phyloP scores from a whole-genome alignment of 805 yeast species.

The Suhomyces sp. region DNA sequence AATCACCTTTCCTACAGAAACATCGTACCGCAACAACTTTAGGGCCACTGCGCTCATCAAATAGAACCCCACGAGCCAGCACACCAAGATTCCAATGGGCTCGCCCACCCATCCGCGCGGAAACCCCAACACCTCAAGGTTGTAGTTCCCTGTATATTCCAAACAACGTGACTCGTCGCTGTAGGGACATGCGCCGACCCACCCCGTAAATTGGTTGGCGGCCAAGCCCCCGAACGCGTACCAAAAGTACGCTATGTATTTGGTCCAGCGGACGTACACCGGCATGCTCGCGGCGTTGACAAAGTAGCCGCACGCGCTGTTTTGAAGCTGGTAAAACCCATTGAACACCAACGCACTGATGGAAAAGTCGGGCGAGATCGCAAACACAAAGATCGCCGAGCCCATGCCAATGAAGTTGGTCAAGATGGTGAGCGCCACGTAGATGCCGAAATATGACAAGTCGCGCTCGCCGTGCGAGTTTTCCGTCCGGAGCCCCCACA shows the following conservation, averaged over 20 bases:
- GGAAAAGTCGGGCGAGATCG: constrained; percentile 18
- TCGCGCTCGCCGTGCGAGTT: constrained; percentile 13
- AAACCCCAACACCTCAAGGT: constrained; percentile 57
- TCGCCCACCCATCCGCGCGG: constrained; percentile 60
- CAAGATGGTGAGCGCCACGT: constrained; percentile 17
- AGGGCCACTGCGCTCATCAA: constrained; percentile 47
- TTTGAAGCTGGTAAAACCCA: constrained; percentile 24
- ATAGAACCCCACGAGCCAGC: constrained; percentile 58
- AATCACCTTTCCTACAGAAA: constrained; percentile 45
- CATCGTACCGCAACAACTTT: constrained; percentile 47
- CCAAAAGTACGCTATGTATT: constrained; percentile 27
- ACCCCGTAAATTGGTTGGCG: constrained; percentile 22
- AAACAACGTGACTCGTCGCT: constrained; percentile 31
- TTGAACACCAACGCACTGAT: constrained; percentile 17
- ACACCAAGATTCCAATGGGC: constrained; percentile 59
- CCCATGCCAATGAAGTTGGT: constrained; percentile 18
- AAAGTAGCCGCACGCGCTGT: constrained; percentile 27
- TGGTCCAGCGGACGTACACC: constrained; percentile 27
- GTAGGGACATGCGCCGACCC: constrained; percentile 28
- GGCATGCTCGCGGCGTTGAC: constrained; percentile 27
- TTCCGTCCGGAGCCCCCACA: constrained; percentile 64
- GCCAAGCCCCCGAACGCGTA: constrained; percentile 25
- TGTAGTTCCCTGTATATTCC: constrained; percentile 53
- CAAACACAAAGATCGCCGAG: constrained; percentile 19
- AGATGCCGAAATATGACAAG: constrained; percentile 18